phyloP scores from a whole-genome alignment of 2,329 filamentous ascomycete species.

The Fusarium clavum region DNA sequence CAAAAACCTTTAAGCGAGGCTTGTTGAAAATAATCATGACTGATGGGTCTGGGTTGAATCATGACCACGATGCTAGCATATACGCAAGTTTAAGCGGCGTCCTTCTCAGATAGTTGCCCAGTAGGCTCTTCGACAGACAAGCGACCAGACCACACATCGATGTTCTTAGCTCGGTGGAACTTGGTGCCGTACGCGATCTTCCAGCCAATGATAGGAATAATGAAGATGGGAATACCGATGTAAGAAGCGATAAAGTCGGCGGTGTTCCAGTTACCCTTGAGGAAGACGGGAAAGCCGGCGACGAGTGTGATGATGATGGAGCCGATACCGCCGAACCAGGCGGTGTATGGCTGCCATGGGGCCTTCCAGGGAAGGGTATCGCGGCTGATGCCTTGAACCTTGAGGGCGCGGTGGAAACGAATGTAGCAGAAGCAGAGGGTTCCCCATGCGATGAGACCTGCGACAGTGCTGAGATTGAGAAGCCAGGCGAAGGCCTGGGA shows the following conservation, averaged over 20 bases:
- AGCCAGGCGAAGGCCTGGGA: constrained; percentile 77
- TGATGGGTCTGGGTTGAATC: not conserved
- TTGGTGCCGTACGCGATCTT: constrained; percentile 55
- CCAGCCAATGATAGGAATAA: constrained; percentile 70
- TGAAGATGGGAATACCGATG: constrained; percentile 71
- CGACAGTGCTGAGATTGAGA: constrained; percentile 74
- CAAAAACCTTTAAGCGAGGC: not conserved
- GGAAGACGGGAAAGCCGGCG: constrained; percentile 82
- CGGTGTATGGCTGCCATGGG: constrained; percentile 70
- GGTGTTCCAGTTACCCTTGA: constrained; percentile 71
- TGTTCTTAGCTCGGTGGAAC: constrained; percentile 58
- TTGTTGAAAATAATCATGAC: not conserved
- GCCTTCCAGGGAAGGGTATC: constrained; percentile 64
- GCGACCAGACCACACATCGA: constrained; percentile 59
- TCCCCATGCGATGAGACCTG: constrained; percentile 70
- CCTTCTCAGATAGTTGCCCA: not conserved
- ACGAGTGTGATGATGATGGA: constrained; percentile 74
- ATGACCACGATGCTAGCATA: not conserved
- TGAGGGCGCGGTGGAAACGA: constrained; percentile 61
- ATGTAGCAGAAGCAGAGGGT: constrained; percentile 69
- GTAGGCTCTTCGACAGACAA: constrained; percentile 19
- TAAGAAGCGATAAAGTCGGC: constrained; percentile 74
- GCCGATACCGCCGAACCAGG: constrained; percentile 68
- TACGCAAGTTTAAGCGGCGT: not conserved
- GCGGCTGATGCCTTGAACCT: constrained; percentile 67